Base-by-base conservation (phyloP, 1,284 basidiomycete genomes). In the Somion occarium region DNA sequence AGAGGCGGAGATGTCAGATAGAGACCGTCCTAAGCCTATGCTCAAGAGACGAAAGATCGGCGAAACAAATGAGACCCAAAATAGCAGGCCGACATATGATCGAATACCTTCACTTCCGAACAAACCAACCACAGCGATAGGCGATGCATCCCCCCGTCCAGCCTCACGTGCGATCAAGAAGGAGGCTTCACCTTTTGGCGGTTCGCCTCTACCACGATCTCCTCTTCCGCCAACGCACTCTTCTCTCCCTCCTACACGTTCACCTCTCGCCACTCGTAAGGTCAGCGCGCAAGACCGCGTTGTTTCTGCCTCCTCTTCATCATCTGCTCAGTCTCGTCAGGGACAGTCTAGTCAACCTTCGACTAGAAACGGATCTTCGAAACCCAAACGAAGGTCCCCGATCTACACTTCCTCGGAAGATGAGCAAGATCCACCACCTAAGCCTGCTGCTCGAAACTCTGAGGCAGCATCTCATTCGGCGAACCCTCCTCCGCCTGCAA, bases 371-470 rank as follows among this genome's bases (percentile, higher is more conserved):
- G 49, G 59, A 27, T 53, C 56, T 2, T 44, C 51, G 38, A 63
- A 60, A 49, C 46, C 49, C n/a, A 59, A 61, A 46, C 57, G 68
- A 20, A 72, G 63, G 49, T 54, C 63, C 30, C 78, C 76, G 1
- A 73, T 79, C 48, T 83, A 79, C 57, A 83, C 83, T 2, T 82
- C 81, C 2, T 83, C 82, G 1, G 79, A 82, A 46, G 82, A 83
- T 45, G 82, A 85, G 55, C 66, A 70, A 38, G 69, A 70, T 15
- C 9, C 39, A 43, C 38, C 39, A 9, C 20, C 39, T 18, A 18
- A 34, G 15, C 30, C 30, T 7, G 7, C 30, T 34, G 7, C 7
- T 34, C 15, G 7, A 7, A 15, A 7, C 7, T 7, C 30, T 34
- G 7, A 7, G 7, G 30, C 30, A 34, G 30, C 30, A 34, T 15